Evolutionary conservation across 345 rosid species (phyloP), one percentile per base, ranked within the genome.

Genomic region (Sonneratia alba): DNA sequence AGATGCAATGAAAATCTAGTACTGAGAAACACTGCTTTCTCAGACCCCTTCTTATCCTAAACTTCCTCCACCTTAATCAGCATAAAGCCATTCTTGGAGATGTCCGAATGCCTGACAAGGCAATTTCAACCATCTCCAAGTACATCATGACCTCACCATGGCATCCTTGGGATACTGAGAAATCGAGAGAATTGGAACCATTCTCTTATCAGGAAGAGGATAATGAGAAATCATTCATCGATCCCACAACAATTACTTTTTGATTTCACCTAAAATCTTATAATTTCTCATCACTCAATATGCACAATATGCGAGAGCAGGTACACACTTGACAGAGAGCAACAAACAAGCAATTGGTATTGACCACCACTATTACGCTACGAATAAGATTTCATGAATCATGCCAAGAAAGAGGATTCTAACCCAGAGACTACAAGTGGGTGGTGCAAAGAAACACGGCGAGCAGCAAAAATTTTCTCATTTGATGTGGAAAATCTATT

Each of bases 191-290:
- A 27, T 27, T 27, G 32, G 32, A 27, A 4, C 45, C 45, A 42
- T 42, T 42, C 45, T 42, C 45, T 42, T 42, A 42, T 42, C 10
- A 4, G 45, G 10, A 42, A 42, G 45, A 34, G 66, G 36, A n/a
- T 62, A 9, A 27, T 27, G 14, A 13, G 13, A 62, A 62, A 62
- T 4, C 66, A 0, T 62, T 15, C 37, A 32, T 32, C 27, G 14
- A 11, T 12, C 6, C 38, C 9, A 34, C 19, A 34, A 27, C 16
- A 11, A 12, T 22, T 22, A 10, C 34, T 2, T 7, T 12, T 34
- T n/a, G 34, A n/a, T 40, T 40, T 21, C 70, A 67, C 70, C 34
- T 67, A 34, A 43, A 42, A 10, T 62, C 66, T 34, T 62, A 62
- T 19, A 6, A 62, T 62, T 62, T 62, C 6, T 62, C 38, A 11